Evolutionary conservation across 2,329 filamentous ascomycete species (phyloP), one percentile per base, ranked within the genome.

Genomic region (Xylaria sp.): DNA sequence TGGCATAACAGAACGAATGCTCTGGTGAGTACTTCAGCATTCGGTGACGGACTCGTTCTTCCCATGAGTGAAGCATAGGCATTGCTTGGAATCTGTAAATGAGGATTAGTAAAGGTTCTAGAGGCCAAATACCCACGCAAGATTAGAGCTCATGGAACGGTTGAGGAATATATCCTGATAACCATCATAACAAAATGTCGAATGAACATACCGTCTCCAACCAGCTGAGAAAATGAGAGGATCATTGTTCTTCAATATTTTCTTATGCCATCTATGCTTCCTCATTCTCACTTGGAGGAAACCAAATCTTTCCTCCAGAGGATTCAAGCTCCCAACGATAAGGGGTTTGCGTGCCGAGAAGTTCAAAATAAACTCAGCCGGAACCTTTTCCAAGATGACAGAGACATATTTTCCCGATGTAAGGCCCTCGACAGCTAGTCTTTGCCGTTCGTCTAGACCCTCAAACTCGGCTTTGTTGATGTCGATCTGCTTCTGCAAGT

Each of bases 1-100:
- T 97, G 48, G 89, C 96, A 79, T 97, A 97, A 83, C 97, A 99
- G 83, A 98, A 96, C 94, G 98, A 98, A 79, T 99, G 96, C 84
- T 99, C 97, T 0, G 96, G 97, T 0, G 95, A 98, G 81, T 99
- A 99, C 81, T 99, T 99, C 70, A 99, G 88, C 95, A 99, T 98
- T 66, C 96, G 91, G 82, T 98, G 98, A 71, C 96, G 88, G 29
- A 93, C 97, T 74, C 96, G 90, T 63, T 72, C 70, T 18, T 72
- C 70, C 70, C 70, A 72, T 3, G 70, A 72, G 50, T 72, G 70
- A 35, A 72, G 69, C 54, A 70, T 62, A 13, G 70, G 70, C 69
- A 72, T 70, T 5, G 70, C 70, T 69, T 72, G 70, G 58, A 71
- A 72, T 63, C 70, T 71, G 21, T 35, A 65, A 18, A 51, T 58